phyloP scores from a whole-genome alignment of 2,329 filamentous ascomycete species.

The Davidsoniella neocaledoniae region DNA sequence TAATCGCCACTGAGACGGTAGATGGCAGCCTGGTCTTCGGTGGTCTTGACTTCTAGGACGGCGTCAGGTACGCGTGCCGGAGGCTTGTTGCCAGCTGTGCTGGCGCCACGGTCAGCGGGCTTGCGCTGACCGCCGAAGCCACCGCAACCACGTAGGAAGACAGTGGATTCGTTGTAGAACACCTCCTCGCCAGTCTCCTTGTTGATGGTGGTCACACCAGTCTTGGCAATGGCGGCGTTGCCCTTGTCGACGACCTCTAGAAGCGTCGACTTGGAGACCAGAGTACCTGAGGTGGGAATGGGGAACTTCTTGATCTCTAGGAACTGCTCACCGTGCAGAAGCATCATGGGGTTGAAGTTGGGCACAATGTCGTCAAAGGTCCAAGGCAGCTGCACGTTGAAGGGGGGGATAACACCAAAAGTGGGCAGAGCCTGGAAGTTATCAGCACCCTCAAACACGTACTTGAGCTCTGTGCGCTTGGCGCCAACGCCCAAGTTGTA shows the following conservation, averaged over 20 bases:
- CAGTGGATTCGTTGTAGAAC: constrained; percentile 93
- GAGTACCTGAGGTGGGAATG: constrained; percentile 66
- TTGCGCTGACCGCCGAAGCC: constrained; percentile 78
- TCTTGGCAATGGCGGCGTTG: constrained; percentile 67
- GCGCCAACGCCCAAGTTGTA: constrained; percentile 93
- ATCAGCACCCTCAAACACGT: constrained; percentile 80
- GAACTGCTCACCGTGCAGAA: constrained; percentile 96
- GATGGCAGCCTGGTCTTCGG: constrained; percentile 77
- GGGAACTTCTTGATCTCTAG: constrained; percentile 87
- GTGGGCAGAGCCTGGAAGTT: constrained; percentile 89
- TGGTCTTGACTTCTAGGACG: constrained; percentile 72
- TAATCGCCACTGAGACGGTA: constrained; percentile 90
- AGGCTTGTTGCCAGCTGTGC: constrained; percentile 62
- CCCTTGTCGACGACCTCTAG: constrained; percentile 96
- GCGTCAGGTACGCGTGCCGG: constrained; percentile 64
- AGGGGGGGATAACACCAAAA: constrained; percentile 92
- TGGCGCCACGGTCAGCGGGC: constrained; percentile 58
- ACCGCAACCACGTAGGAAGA: constrained; percentile 80
- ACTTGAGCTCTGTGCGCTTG: constrained; percentile 71
- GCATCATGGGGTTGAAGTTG: constrained; percentile 97
- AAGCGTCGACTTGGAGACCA: constrained; percentile 61
- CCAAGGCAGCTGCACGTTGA: constrained; percentile 69
- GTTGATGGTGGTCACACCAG: constrained; percentile 66
- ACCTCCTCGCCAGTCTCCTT: constrained; percentile 73
- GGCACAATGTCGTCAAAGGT: constrained; percentile 68